Evolutionary conservation across 2,329 filamentous ascomycete species (phyloP).

Genomic region (Leptographium flavum): DNA sequence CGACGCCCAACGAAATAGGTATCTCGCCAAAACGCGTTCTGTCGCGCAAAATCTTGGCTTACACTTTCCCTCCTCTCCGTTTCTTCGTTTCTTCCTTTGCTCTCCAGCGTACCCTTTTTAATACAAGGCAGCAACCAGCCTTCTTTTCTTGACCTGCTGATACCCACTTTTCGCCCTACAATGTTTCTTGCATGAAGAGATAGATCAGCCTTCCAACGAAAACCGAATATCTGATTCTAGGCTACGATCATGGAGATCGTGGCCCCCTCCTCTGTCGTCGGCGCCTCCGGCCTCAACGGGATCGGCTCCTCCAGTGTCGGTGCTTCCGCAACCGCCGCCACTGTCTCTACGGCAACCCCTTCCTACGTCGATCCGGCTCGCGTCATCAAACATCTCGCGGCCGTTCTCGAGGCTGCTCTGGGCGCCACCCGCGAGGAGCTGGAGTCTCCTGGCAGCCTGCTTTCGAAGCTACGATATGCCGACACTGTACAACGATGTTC

Average conservation of each 20-base stretch:
- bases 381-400: constrained; percentile 57
- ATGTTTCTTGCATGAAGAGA: constrained; percentile 1
- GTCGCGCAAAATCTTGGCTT: not conserved
- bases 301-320: constrained; percentile 23
- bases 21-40: not conserved
- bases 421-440: constrained; percentile 68
- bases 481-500: constrained; percentile 81
- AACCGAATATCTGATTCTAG: not conserved
- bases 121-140: not conserved
- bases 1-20: not conserved
- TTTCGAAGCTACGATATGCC: constrained; percentile 54
- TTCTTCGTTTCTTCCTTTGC: not conserved
- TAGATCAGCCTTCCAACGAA: constrained; percentile 1
- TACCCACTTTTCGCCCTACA: not conserved
- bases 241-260: constrained; percentile 36
- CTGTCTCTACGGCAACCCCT: not conserved
- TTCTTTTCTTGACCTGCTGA: not conserved
- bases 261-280: constrained; percentile 23
- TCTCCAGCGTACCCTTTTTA: not conserved
- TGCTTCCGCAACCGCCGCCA: constrained; percentile 4
- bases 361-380: constrained; percentile 50
- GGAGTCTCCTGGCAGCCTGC: constrained; percentile 64
- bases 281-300: constrained; percentile 32
- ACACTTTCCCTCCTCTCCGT: not conserved
- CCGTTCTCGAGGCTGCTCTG: constrained; percentile 58